These are phyloP conservation scores for Fusarium nurragi DNA, from an alignment of 2,329 filamentous ascomycete genomes.

Conservation along the genomic window DNA sequence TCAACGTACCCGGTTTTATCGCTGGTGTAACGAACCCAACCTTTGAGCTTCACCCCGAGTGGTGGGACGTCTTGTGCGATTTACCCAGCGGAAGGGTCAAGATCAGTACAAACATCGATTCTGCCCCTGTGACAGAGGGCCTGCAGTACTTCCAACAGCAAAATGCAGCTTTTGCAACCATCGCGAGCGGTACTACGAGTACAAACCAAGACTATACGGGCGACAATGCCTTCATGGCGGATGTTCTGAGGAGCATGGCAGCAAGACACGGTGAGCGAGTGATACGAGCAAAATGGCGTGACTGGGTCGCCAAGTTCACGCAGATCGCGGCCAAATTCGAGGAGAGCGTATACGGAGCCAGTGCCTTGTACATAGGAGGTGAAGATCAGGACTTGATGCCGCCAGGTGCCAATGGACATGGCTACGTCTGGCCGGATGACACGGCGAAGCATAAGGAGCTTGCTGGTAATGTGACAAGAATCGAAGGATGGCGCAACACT, in stretches of 20 bases:
- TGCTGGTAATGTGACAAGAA: slow-evolving; percentile 88
- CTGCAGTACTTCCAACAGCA: slow-evolving; percentile 88
- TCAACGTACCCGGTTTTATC: slow-evolving; percentile 97
- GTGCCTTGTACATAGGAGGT: slow-evolving; percentile 84
- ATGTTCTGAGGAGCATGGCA: slow-evolving; percentile 83
- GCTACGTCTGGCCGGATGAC: slow-evolving; percentile 95
- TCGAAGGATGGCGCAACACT: slow-evolving; percentile 97
- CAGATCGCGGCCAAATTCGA: slow-evolving; percentile 93
- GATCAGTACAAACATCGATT: slow-evolving; percentile 88
- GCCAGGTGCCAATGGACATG: slow-evolving; percentile 78
- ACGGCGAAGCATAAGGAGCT: slow-evolving; percentile 82
- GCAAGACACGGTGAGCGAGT: slow-evolving; percentile 89
- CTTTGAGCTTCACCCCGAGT: slow-evolving; percentile 93
- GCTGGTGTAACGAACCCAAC: slow-evolving; percentile 97
- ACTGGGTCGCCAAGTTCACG: slow-evolving; percentile 94
- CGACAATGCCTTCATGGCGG: slow-evolving; percentile 88
- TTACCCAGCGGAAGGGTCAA: slow-evolving; percentile 91
- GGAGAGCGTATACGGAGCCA: slow-evolving; percentile 93
- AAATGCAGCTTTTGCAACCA: slow-evolving; percentile 65
- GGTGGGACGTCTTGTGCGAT: slow-evolving; percentile 98
- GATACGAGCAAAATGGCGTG: slow-evolving; percentile 90
- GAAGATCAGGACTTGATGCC: slow-evolving; percentile 72
- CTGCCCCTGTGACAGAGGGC: slow-evolving; percentile 83
- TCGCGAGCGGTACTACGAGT: slow-evolving; percentile 55
- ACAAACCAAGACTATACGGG: slow-evolving; percentile 76